Evolutionary conservation across 2,329 filamentous ascomycete genomes (phyloP).

Genomic region (Ilyonectria destructans): DNA sequence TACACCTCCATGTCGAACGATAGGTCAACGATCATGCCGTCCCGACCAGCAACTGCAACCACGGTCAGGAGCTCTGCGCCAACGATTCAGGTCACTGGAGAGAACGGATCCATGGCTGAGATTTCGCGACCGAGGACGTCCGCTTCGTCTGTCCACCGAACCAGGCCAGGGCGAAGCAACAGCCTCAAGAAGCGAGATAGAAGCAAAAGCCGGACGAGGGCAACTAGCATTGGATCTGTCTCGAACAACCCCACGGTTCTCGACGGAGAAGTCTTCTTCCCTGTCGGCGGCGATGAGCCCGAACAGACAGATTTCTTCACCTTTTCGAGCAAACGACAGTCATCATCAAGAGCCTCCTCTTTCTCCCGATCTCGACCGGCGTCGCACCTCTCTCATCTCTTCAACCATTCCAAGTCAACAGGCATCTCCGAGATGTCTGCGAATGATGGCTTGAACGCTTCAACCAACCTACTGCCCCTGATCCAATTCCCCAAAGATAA

Average conservation of each 20-base stretch:
- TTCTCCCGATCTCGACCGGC: conserved; percentile 62
- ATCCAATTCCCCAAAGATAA: conserved; percentile 71
- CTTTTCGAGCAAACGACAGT: conserved; percentile 59
- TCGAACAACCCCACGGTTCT: conserved; percentile 60
- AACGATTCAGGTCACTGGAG: conserved; percentile 83
- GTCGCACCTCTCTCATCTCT: conserved; percentile 63
- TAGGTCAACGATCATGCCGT: conserved; percentile 53
- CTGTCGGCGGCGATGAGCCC: conserved; percentile 57
- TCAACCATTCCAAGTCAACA: conserved; percentile 58
- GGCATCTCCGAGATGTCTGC: conserved; percentile 59
- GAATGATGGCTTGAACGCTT: conserved; percentile 59
- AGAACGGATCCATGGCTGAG: conserved; percentile 63
- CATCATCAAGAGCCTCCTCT: conserved; percentile 58
- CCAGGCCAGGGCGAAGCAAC: conserved; percentile 64
- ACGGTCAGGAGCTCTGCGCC: conserved; percentile 69
- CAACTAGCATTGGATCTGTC: conserved; percentile 60
- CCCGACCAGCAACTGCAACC: conserved; percentile 59
- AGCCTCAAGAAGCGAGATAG: conserved; percentile 70
- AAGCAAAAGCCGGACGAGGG: conserved; percentile 65
- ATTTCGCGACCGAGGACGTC: conserved; percentile 56
- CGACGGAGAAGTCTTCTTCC: conserved; percentile 68
- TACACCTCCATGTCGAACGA: conserved; percentile 56
- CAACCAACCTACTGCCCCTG: conserved; percentile 65
- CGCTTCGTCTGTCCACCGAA: conserved; percentile 49
- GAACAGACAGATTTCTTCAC: conserved; percentile 64